A percentile compares a stretch with the other conserved stretches of the same genome.
Conservation (phyloP, 163 green algal genomes). For the Chlorella variabilis region DNA sequence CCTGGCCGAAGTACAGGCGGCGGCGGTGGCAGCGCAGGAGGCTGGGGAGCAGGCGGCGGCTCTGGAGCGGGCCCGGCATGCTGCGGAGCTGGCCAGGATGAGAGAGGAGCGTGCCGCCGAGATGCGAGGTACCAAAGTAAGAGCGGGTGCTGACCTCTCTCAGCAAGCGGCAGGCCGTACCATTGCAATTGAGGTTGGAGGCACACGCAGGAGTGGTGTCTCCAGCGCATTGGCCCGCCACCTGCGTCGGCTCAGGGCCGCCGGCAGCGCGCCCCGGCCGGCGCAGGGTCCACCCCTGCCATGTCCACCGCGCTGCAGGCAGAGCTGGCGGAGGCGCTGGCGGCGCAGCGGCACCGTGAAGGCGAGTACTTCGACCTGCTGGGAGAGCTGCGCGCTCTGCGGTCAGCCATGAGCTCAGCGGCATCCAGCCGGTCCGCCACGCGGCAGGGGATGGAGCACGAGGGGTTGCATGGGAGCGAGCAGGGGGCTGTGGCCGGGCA, state of each 20-base stretch:
- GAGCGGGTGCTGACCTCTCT: no score
- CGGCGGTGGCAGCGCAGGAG: not conserved
- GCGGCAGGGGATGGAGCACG: conserved; percentile 17
- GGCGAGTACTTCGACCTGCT: not conserved
- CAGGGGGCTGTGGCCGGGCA: no score
- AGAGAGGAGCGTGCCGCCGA: not conserved
- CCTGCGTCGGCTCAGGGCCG: no score
- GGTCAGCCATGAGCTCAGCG: not conserved
- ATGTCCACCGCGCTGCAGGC: no score
- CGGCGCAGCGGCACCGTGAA: not conserved
- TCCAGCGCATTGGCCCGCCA: no score
- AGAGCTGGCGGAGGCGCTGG: not conserved
- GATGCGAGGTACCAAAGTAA: not conserved
- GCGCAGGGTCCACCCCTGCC: no score
- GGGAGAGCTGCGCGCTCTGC: not conserved
- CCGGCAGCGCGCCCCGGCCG: no score
- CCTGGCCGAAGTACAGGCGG: not conserved
- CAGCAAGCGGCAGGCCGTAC: no score
- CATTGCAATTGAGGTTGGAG: no score
- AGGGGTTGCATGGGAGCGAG: no score
- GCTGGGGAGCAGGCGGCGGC: not conserved
- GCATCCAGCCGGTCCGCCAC: conserved; percentile 2
- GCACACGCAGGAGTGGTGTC: no score
- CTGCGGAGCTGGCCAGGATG: not conserved
- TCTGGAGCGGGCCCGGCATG: conserved; percentile 15